Percentiles rank a stretch among this genome's conserved stretches.
Evolutionary conservation across 2,329 filamentous ascomycete genomes (phyloP).

Genomic region (Ceratocystis albifundus): DNA sequence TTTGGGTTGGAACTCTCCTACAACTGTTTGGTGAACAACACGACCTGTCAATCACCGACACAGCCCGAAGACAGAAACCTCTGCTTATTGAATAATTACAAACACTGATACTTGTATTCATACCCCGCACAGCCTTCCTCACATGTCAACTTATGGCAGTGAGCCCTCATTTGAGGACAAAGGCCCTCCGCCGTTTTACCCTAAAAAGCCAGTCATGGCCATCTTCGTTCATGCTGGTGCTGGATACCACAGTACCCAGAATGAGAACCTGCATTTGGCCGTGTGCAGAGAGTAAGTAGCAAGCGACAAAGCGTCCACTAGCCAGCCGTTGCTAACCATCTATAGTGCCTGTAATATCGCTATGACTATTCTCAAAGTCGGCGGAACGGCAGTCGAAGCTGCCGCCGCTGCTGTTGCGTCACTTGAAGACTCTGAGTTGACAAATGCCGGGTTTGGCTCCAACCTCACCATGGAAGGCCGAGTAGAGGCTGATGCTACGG

Average conservation of each 20-base stretch:
- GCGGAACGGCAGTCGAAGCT: constrained; percentile 72
- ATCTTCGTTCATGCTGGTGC: constrained; percentile 95
- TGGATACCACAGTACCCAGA: constrained; percentile 79
- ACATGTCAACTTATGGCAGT: constrained; percentile 13
- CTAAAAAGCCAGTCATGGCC: constrained; percentile 42
- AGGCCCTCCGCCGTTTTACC: background rate
- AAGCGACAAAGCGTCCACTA: constrained; percentile 30
- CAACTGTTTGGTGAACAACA: constrained; percentile 6
- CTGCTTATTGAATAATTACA: constrained; percentile 5
- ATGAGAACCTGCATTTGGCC: constrained; percentile 71
- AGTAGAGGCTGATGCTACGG: constrained; percentile 88
- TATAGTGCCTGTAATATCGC: constrained; percentile 20
- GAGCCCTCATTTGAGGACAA: constrained; percentile 1
- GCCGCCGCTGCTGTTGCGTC: constrained; percentile 79
- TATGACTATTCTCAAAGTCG: constrained; percentile 51
- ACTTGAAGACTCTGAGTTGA: constrained; percentile 89
- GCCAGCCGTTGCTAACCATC: background rate
- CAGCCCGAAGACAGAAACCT: background rate
- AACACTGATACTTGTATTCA: constrained; percentile 9
- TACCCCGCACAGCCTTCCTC: background rate
- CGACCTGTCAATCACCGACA: background rate
- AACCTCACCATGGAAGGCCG: constrained; percentile 82
- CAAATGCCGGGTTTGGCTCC: constrained; percentile 91
- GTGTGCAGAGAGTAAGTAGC: constrained; percentile 72
- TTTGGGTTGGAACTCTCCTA: constrained; percentile 9